Base-by-base conservation (phyloP, 2,329 filamentous ascomycete genomes). In the Claviceps digitariae region DNA sequence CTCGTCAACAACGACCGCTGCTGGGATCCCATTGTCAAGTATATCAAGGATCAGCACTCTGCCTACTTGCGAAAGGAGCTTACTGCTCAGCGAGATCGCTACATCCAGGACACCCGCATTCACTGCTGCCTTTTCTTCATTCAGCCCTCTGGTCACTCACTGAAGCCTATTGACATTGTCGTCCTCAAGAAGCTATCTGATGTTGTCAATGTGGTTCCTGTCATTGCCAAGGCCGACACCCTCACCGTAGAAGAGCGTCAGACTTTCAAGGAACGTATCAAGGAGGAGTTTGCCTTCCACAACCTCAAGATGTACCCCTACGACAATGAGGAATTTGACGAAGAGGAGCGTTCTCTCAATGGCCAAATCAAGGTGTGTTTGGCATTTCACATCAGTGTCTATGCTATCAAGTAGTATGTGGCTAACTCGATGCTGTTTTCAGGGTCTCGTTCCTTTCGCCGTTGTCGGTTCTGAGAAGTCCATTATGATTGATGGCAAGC, bases 271-370 rank as follows among this genome's bases (percentile, higher is more conserved):
- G 89, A 96, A 76, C 83, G 86, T 70, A 98, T 98, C 78, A 96
- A 95, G 86, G 93, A 97, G 79, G 93, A 98, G 72, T 98, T 98
- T 70, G 78, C 87, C 55, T 98, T 98, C 86, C 93, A 98, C 82
- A 97, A 97, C 79, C 82, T 98, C 67, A 91, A 95, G 80, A 98
- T 98, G 93, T 98, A 95, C 79, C 93, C 93, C 56, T 98, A 98
- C 72, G 93, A 98, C 72, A 97, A 96, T 69, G 93, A 98, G 65
- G 93, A 98, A 78, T 86, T 97, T 63, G 93, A 98, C 67, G 87
- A 93, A 59, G 93, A 98, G 77, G 93, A 98, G 77, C 86, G 89
- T 64, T 84, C 84, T 57, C 78, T 95, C 73, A 97, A 97, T 75
- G 83, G 82, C 55, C 87, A 95, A 69, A 98, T 98, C 76, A 97